A percentile compares a stretch with the other conserved stretches of the same genome.
Evolutionary conservation across 2,329 filamentous ascomycete genomes (phyloP).

Genomic region (Xylaria sp.): DNA sequence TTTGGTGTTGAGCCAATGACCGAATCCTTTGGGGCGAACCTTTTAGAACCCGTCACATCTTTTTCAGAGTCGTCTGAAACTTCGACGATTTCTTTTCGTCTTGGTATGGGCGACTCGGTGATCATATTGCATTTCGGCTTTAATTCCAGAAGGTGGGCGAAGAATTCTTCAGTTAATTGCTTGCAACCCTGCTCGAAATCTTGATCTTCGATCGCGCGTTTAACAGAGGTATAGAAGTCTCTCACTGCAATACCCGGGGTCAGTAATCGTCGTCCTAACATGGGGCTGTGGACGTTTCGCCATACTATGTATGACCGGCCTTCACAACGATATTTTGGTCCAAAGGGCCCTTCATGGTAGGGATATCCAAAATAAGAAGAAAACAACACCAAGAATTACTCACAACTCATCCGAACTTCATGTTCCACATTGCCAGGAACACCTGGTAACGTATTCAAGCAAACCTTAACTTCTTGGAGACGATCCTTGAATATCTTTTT

Average conservation of each 20-base stretch:
- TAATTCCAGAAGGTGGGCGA: slow-evolving; percentile 22
- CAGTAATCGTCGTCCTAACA: neutral
- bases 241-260: slow-evolving; percentile 41
- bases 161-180: slow-evolving; percentile 30
- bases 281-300: neutral
- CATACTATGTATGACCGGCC: neutral
- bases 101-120: neutral
- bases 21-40: neutral
- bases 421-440: slow-evolving; percentile 68
- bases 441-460: slow-evolving; percentile 65
- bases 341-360: no score
- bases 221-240: slow-evolving; percentile 43
- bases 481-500: slow-evolving; percentile 54
- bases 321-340: no score
- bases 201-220: slow-evolving; percentile 56
- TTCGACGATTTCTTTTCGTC: neutral
- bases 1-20: neutral
- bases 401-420: slow-evolving; percentile 59
- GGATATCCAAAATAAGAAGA: no score
- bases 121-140: slow-evolving; percentile 30
- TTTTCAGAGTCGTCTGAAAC: slow-evolving; percentile 39
- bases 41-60: slow-evolving; percentile 5
- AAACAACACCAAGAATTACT: neutral
- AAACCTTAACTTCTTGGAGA: slow-evolving; percentile 54
- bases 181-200: slow-evolving; percentile 40